These are phyloP conservation scores for Tylopilus sp. DNA, from an alignment of 1,284 basidiomycete species.

Conservation along the genomic window DNA sequence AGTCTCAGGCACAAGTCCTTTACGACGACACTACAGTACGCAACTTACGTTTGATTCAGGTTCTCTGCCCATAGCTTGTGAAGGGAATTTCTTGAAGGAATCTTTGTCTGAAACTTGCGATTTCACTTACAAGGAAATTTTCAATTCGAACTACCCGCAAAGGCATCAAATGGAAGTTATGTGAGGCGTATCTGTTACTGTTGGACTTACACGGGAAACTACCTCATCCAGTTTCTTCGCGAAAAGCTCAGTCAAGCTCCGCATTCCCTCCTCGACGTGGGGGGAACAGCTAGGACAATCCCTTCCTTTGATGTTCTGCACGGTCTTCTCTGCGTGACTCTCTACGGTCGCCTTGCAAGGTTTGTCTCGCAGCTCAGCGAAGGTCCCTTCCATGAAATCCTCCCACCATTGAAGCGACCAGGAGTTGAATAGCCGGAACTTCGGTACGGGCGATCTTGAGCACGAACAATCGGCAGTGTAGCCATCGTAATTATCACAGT, in stretches of 20 bases:
- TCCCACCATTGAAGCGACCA: slow-evolving; percentile 29
- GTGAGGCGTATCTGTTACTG: too few species aligned
- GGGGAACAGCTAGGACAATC: slow-evolving; percentile 22
- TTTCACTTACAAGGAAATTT: neutral
- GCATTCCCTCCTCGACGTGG: slow-evolving; percentile 13
- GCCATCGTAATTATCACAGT: too few species aligned
- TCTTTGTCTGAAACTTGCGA: neutral
- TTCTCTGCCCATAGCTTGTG: slow-evolving; percentile 17
- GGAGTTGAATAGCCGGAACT: neutral
- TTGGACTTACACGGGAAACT: slow-evolving; percentile 8
- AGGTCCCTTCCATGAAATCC: slow-evolving; percentile 24
- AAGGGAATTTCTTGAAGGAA: slow-evolving; percentile 19
- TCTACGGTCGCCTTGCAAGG: slow-evolving; percentile 31
- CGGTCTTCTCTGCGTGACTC: neutral
- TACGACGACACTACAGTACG: too few species aligned
- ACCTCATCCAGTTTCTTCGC: slow-evolving; percentile 8
- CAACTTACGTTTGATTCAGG: slow-evolving; percentile 29
- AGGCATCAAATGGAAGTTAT: neutral
- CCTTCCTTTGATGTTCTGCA: slow-evolving; percentile 11
- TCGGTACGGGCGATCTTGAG: neutral
- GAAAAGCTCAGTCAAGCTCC: slow-evolving; percentile 4
- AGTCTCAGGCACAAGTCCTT: neutral
- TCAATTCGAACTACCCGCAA: neutral
- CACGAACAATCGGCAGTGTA: slow-evolving; percentile 2
- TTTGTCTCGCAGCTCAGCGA: slow-evolving; percentile 21